phyloP scores from a whole-genome alignment of 139 green algal species.

The Coelastrella sp. region DNA sequence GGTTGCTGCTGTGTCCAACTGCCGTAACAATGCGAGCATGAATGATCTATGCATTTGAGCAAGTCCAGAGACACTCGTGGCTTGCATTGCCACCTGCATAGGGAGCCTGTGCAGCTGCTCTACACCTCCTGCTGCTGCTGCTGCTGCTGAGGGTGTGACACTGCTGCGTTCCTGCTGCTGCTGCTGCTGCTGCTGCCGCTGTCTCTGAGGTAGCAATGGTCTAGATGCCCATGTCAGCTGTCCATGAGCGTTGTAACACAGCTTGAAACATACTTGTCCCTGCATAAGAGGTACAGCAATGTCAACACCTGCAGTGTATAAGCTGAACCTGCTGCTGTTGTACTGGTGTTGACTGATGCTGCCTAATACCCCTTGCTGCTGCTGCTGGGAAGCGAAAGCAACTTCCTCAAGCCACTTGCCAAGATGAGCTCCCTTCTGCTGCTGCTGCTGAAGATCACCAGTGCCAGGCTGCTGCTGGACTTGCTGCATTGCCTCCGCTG shows the following conservation, averaged over 20 bases:
- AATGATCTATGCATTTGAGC: constrained; percentile 17
- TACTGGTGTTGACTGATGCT: not conserved
- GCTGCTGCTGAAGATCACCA: not conserved
- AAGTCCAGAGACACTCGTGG: not conserved
- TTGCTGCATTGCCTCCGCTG: not conserved
- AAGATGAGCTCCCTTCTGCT: not conserved
- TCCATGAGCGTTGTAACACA: too few species aligned
- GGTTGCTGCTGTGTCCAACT: not conserved
- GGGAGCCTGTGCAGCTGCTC: not conserved
- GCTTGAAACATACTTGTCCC: too few species aligned
- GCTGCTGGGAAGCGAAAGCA: not conserved
- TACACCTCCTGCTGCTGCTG: not conserved
- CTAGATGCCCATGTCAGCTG: too few species aligned
- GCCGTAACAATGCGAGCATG: not conserved
- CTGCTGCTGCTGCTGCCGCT: not conserved
- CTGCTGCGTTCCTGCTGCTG: not conserved
- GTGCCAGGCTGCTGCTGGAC: not conserved
- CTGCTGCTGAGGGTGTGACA: not conserved
- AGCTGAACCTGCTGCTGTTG: not conserved
- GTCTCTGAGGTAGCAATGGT: too few species aligned
- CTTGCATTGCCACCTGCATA: constrained; percentile 25
- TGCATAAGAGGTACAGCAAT: too few species aligned
- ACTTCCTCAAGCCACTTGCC: not conserved
- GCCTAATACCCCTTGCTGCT: not conserved
- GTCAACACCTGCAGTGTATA: not conserved